These are phyloP conservation scores for Paramyrothecium roridum DNA, from an alignment of 2,329 filamentous ascomycete species.

Conservation along the genomic window DNA sequence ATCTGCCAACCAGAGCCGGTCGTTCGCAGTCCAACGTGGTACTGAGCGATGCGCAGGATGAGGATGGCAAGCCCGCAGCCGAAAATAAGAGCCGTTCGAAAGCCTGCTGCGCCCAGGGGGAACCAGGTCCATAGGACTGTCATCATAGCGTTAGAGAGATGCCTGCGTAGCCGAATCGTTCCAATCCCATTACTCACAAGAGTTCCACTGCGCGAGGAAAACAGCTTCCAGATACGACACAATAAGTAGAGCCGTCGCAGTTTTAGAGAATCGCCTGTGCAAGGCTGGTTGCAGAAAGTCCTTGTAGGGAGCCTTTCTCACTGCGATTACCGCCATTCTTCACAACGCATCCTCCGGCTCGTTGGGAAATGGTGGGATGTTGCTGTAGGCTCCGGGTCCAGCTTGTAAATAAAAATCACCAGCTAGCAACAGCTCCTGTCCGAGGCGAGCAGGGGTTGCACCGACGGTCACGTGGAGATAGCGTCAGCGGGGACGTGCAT, in stretches of 20 bases:
- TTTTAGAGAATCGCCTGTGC: slow-evolving; percentile 81
- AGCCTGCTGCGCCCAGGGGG: slow-evolving; percentile 70
- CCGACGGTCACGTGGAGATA: slow-evolving; percentile 26
- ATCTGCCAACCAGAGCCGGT: slow-evolving; percentile 66
- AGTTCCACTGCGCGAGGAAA: slow-evolving; percentile 65
- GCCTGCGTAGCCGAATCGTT: background rate
- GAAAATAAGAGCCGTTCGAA: slow-evolving; percentile 75
- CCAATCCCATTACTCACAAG: slow-evolving; percentile 49
- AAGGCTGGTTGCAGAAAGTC: slow-evolving; percentile 88
- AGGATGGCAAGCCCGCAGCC: slow-evolving; percentile 73
- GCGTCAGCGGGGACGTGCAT: background rate
- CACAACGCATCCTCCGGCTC: slow-evolving; percentile 39
- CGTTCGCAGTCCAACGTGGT: slow-evolving; percentile 72
- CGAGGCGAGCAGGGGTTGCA: background rate
- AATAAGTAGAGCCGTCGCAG: slow-evolving; percentile 64
- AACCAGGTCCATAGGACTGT: slow-evolving; percentile 84
- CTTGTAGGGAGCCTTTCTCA: slow-evolving; percentile 67
- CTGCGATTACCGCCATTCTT: slow-evolving; percentile 49
- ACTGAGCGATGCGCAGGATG: slow-evolving; percentile 80
- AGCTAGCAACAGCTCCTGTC: slow-evolving; percentile 20
- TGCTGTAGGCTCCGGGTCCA: slow-evolving; percentile 12
- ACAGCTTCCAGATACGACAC: slow-evolving; percentile 74
- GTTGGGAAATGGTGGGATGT: slow-evolving; percentile 20
- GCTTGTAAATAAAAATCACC: slow-evolving; percentile 31
- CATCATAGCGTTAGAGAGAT: slow-evolving; percentile 10